phyloP scores from a whole-genome alignment of 441 rosid species.

The Aleurites moluccanus region DNA sequence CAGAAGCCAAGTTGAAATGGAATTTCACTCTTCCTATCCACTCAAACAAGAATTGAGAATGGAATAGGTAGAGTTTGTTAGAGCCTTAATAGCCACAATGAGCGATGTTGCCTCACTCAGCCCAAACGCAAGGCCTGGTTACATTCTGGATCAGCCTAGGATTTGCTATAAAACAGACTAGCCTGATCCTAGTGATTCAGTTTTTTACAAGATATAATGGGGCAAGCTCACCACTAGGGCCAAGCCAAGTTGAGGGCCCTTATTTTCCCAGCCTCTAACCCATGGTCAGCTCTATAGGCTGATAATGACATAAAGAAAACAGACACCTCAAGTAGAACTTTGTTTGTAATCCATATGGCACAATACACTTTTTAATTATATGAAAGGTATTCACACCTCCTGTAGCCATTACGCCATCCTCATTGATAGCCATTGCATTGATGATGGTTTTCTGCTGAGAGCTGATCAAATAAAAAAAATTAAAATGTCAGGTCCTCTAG shows the following conservation, averaged over 20 bases:
- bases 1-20: background rate
- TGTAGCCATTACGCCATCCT: conserved; percentile 94
- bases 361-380: background rate
- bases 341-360: background rate
- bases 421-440: conserved; percentile 88
- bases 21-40: background rate
- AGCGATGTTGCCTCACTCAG: background rate
- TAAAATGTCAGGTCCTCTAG: background rate
- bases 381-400: conserved; percentile 58
- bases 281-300: background rate
- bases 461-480: conserved; percentile 39
- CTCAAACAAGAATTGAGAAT: background rate
- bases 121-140: background rate
- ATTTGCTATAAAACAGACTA: background rate
- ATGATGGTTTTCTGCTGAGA: conserved; percentile 96
- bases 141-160: background rate
- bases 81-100: background rate
- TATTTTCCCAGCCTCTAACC: background rate
- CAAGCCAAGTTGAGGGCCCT: background rate
- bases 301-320: background rate
- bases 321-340: background rate
- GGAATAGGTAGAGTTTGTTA: background rate
- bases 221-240: background rate
- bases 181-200: background rate
- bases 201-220: background rate